Base-by-base conservation (phyloP, 768 basidiomycete genomes). In the Panus rudis region DNA sequence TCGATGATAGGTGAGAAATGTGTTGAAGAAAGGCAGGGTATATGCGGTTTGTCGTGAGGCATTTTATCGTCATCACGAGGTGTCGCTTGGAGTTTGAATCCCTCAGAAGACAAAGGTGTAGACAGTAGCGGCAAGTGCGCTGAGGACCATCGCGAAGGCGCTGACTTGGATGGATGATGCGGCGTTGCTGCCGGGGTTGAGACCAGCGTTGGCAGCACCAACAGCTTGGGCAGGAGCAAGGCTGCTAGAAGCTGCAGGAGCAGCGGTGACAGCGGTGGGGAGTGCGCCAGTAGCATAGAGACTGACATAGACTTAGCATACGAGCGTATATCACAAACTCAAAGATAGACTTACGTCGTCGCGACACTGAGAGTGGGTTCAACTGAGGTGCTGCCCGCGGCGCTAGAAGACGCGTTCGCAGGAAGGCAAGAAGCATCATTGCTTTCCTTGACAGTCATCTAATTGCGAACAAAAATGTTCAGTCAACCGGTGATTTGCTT, bases 371-470 rank as follows among this genome's bases (percentile, higher is more conserved):
- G 21, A 10, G 28, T 30, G 16, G 16, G 16, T 10, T 30, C 28
- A 30, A 30, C 28, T 10, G 10, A 30, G 10, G 28, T 30, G 28
- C 10, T 30, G 16, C 28, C 28, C 10, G 10, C 10, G 28, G 52
- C 46, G 14, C 54, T 19, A 13, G 56, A 47, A 12, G 39, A 23
- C 13, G 50, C 31, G 7, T 48, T 49, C 14, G 41, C 39, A 17
- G 53, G 0, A 41, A 74, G 46, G 55, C 73, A 74, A 16, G 68
- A 65, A 5, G 56, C 39, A 45, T 71, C 61, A 33, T 48, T 53
- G 55, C 67, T 68, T 17, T 14, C 10, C 27, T 56, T 53, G 16
- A 75, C 54, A 26, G 59, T 58, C 50, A 69, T 52, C 72, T 73
- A 14, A n/a, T n/a, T n/a, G n/a, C n/a, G n/a, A 39, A 37, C 13